Base-by-base conservation (phyloP, 1,284 basidiomycete species). In the Pseudomicrostroma phylloplanum region DNA sequence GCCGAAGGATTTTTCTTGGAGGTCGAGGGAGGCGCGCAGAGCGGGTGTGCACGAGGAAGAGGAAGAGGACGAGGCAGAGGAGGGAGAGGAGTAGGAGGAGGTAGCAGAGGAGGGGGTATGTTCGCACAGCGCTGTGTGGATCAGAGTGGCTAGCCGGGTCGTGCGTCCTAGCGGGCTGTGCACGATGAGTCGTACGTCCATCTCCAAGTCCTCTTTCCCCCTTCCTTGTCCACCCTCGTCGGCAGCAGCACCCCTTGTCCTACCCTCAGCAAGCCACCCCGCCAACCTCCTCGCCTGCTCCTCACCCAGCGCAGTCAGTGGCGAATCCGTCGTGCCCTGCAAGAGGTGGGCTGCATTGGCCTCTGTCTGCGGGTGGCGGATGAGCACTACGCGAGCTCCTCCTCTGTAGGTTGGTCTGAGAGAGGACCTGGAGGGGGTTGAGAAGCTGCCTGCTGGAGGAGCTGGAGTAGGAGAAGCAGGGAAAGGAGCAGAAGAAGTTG, bases 301-400 rank as follows among this genome's bases (percentile, higher is more conserved):
- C 26, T 69, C 61, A 2, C 75, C 75, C 19, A 59, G 62, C 6
- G 63, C 56, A 2, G 74, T 70, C 9, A 77, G 49, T 0, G 71
- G 70, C 7, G 74, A 74, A 53, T 77, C 75, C 4, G 73, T 69
- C 9, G 69, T 66, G 17, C 75, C 75, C 60, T 77, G 75, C 6
- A 77, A 66, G 4, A 77, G 55, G 4, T 68, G 69, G 17, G 74
- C 70, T 41, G 70, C 66, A 61, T 77, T 77, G n/a, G 69, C 75
- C 2, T 65, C 67, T 1, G 75, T 74, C 57, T 77, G 67, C 13
- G 62, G 71, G 61, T 77, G 75, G 6, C 75, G 69, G n/a, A 74
- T 64, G 8, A 77, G 64, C 2, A 72, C 73, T 15, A 77, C 58
- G 23, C 17, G 12, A 6, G 7, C 30, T 36, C 30, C n/a, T n/a